Conservation (phyloP, 2,329 filamentous ascomycete species). For the Pestalotiopsis sp. region DNA sequence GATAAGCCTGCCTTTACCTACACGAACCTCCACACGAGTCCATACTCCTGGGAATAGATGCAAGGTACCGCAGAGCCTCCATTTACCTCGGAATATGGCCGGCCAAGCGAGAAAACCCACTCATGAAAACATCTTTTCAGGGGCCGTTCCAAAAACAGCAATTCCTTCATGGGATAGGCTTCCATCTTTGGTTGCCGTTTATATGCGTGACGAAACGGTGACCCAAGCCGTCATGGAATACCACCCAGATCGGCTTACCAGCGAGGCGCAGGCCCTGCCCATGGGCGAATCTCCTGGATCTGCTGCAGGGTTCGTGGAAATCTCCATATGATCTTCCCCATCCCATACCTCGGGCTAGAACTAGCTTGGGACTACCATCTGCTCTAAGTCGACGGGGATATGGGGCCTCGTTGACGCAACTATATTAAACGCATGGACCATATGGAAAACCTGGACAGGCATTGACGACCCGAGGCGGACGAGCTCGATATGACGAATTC, state of each 20-base stretch:
- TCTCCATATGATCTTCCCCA: constrained; percentile 6
- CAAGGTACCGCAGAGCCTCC: constrained; percentile 3
- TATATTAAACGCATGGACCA: neutral
- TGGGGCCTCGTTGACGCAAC: constrained; percentile 8
- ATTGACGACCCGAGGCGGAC: neutral
- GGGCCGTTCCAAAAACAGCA: neutral
- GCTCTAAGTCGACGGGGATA: neutral
- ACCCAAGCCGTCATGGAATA: constrained; percentile 9
- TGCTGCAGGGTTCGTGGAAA: constrained; percentile 10
- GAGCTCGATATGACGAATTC: neutral
- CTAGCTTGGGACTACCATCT: constrained; percentile 8
- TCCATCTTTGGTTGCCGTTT: neutral
- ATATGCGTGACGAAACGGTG: constrained; percentile 3
- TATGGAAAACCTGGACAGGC: neutral
- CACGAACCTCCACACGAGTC: neutral
- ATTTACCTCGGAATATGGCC: too few species aligned
- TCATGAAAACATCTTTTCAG: neutral
- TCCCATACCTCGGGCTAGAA: neutral
- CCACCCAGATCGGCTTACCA: neutral
- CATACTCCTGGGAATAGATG: neutral
- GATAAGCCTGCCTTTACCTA: too few species aligned
- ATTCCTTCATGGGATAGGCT: neutral
- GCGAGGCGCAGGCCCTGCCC: constrained; percentile 6
- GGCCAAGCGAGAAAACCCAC: neutral
- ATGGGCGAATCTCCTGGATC: constrained; percentile 7